phyloP scores from a whole-genome alignment of 2,329 filamentous ascomycete species.

The Drechslerella dactyloides region DNA sequence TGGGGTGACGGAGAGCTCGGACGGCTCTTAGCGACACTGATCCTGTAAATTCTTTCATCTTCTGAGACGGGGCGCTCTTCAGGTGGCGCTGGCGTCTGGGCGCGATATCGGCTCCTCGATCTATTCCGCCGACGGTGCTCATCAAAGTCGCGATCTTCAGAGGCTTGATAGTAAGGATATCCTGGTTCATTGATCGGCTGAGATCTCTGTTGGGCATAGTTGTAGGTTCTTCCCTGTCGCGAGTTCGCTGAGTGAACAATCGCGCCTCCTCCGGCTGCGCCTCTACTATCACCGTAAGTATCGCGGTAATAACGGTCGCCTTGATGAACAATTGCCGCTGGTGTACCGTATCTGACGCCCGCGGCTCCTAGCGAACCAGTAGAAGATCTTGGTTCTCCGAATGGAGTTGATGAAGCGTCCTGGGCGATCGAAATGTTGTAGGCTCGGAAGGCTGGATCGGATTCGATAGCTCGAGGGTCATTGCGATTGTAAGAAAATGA shows the following conservation, averaged over 20 bases:
- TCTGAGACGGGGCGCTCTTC: conserved; percentile 19
- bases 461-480: conserved; percentile 18
- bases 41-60: conserved; percentile 21
- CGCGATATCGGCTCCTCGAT: conserved; percentile 29
- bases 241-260: conserved; percentile 21
- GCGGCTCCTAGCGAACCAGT: conserved; percentile 33
- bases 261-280: conserved; percentile 8
- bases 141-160: conserved; percentile 31
- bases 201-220: conserved; percentile 19
- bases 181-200: conserved; percentile 16
- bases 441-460: conserved; percentile 18
- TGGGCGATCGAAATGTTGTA: conserved; percentile 5
- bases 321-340: conserved; percentile 22
- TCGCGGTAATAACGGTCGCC: conserved; percentile 20
- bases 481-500: conserved; percentile 31
- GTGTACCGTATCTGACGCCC: conserved; percentile 17
- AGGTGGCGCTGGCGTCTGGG: conserved; percentile 27
- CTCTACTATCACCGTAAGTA: conserved; percentile 10
- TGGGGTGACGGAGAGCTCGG: conserved; percentile 29
- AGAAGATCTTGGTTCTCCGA: conserved; percentile 28
- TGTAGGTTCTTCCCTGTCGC: conserved; percentile 15
- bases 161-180: conserved; percentile 17
- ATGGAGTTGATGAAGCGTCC: neutral
- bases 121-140: conserved; percentile 17
- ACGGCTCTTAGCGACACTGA: conserved; percentile 23